Evolutionary conservation across 495 filamentous ascomycete species (phyloP).

Genomic region (Penicillium bovifimosum): DNA sequence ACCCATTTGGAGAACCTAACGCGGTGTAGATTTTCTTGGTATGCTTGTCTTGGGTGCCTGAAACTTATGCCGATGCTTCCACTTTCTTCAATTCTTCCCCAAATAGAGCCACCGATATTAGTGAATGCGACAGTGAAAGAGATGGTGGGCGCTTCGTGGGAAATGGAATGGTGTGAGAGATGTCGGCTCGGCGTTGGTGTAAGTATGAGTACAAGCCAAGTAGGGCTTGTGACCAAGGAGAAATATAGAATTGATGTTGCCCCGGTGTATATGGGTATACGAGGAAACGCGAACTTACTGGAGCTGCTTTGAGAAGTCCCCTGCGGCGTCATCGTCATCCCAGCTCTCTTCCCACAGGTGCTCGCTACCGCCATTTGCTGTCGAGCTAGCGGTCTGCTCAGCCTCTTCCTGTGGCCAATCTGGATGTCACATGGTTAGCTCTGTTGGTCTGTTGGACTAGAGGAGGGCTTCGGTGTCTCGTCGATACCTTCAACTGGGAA

Average conservation of each 20-base stretch:
- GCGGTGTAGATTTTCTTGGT: not conserved
- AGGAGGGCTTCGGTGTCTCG: not conserved
- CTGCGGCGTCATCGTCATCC: slow-evolving; percentile 97
- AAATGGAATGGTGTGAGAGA: not conserved
- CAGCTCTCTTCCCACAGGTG: slow-evolving; percentile 99
- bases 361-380: slow-evolving; percentile 49
- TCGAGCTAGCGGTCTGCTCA: slow-evolving; percentile 58
- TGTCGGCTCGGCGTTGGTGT: not conserved
- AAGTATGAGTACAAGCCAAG: too few species aligned
- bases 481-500: slow-evolving; percentile 86
- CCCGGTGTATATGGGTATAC: too few species aligned
- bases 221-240: too few species aligned
- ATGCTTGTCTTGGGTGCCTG: slow-evolving; percentile 1
- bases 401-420: slow-evolving; percentile 87
- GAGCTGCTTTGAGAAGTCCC: slow-evolving; percentile 93
- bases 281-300: slow-evolving; percentile 51
- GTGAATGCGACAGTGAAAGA: not conserved
- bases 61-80: slow-evolving; percentile 47
- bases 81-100: slow-evolving; percentile 98
- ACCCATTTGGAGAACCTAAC: not conserved
- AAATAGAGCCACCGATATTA: slow-evolving; percentile 13
- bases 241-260: too few species aligned
- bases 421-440: slow-evolving; percentile 28
- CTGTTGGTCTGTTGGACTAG: not conserved
- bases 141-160: not conserved